phyloP scores from a whole-genome alignment of 1,284 basidiomycete genomes.

The Austroboletus olivaceoglutinosus region DNA sequence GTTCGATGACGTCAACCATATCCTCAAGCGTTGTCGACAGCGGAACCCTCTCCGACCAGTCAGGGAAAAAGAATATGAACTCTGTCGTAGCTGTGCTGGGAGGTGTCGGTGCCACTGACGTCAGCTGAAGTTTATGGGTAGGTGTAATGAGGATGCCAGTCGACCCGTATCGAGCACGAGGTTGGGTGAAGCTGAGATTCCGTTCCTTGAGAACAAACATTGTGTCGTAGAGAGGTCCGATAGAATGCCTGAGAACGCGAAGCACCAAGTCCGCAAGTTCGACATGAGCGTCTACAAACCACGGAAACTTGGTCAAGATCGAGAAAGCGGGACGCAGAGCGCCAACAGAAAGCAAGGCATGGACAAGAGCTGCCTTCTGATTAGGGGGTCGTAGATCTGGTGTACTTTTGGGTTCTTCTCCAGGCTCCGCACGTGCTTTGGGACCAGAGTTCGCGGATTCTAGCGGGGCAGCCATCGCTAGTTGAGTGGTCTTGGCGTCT shows the following conservation, averaged over 20 bases:
- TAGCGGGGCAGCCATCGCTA: constrained; percentile 88
- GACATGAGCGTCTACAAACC: constrained; percentile 80
- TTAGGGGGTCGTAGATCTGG: constrained; percentile 57
- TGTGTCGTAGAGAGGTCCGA: constrained; percentile 67
- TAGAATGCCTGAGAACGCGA: constrained; percentile 66
- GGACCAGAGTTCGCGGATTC: constrained; percentile 50
- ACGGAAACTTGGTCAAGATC: constrained; percentile 81
- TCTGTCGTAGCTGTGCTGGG: constrained; percentile 67
- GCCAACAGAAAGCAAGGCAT: constrained; percentile 85
- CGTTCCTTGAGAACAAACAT: constrained; percentile 51
- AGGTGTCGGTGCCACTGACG: constrained; percentile 71
- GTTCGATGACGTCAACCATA: constrained; percentile 69
- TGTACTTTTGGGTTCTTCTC: constrained; percentile 41
- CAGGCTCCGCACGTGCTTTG: constrained; percentile 36
- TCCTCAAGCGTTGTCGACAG: constrained; percentile 65
- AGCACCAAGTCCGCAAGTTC: constrained; percentile 85
- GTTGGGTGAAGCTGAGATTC: constrained; percentile 57
- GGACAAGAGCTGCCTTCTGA: constrained; percentile 80
- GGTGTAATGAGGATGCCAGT: constrained; percentile 52
- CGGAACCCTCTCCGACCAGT: constrained; percentile 75
- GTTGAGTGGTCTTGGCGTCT: constrained; percentile 72
- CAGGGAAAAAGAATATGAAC: constrained; percentile 88
- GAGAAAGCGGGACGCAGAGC: constrained; percentile 75
- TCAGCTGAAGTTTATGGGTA: constrained; percentile 59
- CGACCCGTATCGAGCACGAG: constrained; percentile 60